Evolutionary conservation across 2,329 filamentous ascomycete species (phyloP).

Genomic region (Aspergillus terreus): DNA sequence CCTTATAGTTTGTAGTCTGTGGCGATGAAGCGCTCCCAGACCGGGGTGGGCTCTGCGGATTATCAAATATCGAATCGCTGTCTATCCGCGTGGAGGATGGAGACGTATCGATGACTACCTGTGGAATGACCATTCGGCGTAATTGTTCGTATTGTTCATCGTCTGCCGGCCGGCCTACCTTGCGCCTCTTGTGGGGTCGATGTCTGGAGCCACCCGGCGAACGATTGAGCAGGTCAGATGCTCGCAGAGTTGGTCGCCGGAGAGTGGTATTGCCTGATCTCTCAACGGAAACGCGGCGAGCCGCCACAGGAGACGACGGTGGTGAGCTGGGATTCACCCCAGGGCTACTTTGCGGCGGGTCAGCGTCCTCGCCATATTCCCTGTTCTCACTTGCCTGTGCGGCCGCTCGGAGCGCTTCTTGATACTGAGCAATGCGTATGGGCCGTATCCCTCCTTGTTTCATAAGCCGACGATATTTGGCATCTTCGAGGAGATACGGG

Average conservation of each 20-base stretch:
- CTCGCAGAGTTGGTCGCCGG: background rate
- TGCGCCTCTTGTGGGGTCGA: slow-evolving; percentile 32
- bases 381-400: slow-evolving; percentile 30
- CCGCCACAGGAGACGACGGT: slow-evolving; percentile 23
- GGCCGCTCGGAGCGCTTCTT: slow-evolving; percentile 13
- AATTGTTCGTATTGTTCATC: slow-evolving; percentile 4
- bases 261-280: background rate
- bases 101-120: slow-evolving; percentile 25
- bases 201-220: slow-evolving; percentile 5
- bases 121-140: slow-evolving; percentile 13
- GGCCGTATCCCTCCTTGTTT: slow-evolving; percentile 42
- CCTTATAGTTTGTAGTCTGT: slow-evolving; percentile 15
- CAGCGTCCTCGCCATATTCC: slow-evolving; percentile 30
- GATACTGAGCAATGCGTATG: slow-evolving; percentile 29
- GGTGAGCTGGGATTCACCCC: slow-evolving; percentile 27
- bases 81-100: slow-evolving; percentile 9
- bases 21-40: slow-evolving; percentile 32
- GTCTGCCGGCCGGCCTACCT: slow-evolving; percentile 22
- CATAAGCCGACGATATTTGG: slow-evolving; percentile 40
- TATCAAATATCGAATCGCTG: slow-evolving; percentile 25
- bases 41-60: slow-evolving; percentile 39
- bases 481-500: slow-evolving; percentile 46
- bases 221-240: slow-evolving; percentile 2
- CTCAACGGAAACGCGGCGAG: slow-evolving; percentile 1
- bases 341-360: slow-evolving; percentile 30